phyloP scores from a whole-genome alignment of 768 basidiomycete species.

The Mycena alexandri region DNA sequence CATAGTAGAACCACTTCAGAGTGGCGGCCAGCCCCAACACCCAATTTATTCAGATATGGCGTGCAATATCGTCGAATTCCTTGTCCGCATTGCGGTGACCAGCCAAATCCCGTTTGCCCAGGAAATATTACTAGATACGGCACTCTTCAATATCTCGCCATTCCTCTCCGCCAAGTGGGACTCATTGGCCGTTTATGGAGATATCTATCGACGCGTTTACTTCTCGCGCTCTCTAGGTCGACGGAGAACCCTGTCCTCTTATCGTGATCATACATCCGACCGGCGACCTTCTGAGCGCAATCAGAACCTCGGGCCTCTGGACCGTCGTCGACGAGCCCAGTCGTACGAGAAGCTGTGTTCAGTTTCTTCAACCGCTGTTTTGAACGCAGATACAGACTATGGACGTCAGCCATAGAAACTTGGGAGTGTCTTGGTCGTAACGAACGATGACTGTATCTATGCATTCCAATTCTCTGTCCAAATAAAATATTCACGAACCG shows the following conservation, averaged over 20 bases:
- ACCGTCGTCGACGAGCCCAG: not conserved
- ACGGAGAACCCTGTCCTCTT: not conserved
- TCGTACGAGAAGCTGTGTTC: not conserved
- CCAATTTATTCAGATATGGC: not conserved
- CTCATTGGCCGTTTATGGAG: not conserved
- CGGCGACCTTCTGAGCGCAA: not conserved
- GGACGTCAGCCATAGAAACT: no score
- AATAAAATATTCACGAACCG: no score
- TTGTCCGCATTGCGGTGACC: not conserved
- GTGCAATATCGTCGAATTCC: not conserved
- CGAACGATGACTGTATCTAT: no score
- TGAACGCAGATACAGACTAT: no score
- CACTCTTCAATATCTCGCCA: constrained; percentile 5
- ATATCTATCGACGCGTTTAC: constrained; percentile 2
- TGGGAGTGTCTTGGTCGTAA: no score
- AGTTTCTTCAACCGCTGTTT: constrained; percentile 13
- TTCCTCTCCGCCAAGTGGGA: not conserved
- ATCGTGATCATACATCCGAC: not conserved
- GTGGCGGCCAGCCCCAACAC: no score
- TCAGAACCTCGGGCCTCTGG: not conserved
- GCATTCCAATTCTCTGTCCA: no score
- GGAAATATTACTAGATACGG: not conserved
- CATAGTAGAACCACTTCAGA: no score
- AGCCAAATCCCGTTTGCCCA: not conserved
- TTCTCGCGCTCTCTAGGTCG: not conserved